These are phyloP conservation scores for Aspergillus amoenus DNA, from an alignment of 2,329 filamentous ascomycete species.

Conservation along the genomic window DNA sequence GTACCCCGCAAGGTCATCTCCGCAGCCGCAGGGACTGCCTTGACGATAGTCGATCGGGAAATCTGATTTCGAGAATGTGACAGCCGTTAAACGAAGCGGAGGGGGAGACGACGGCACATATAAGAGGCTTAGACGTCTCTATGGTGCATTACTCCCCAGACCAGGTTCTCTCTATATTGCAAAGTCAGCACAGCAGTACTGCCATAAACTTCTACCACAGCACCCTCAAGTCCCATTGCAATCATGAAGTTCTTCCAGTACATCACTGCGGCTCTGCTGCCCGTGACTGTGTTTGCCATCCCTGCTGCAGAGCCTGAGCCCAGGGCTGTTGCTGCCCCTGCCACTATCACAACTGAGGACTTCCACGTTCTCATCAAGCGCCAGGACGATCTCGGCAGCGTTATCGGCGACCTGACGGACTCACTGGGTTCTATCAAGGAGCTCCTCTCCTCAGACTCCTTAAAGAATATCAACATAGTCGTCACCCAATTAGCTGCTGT, in stretches of 20 bases:
- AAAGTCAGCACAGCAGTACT: conserved; percentile 1
- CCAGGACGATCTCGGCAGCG: background rate
- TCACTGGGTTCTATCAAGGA: conserved; percentile 7
- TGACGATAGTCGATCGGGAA: conserved; percentile 1
- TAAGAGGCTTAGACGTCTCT: conserved; percentile 7
- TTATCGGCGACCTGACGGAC: conserved; percentile 10
- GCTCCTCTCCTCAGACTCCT: conserved; percentile 10
- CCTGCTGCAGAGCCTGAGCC: conserved; percentile 12
- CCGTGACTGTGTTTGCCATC: conserved; percentile 7
- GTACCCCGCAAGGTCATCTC: conserved; percentile 7
- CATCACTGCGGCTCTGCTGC: conserved; percentile 11
- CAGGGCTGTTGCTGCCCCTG: background rate
- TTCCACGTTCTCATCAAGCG: conserved; percentile 5
- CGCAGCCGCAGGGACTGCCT: background rate
- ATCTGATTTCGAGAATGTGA: conserved; percentile 5
- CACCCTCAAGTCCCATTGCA: background rate
- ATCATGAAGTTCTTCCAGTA: conserved; percentile 15
- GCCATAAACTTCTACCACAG: background rate
- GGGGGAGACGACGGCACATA: background rate
- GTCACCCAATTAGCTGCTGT: background rate
- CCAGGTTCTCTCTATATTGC: background rate
- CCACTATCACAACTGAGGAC: conserved; percentile 3
- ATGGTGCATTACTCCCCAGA: background rate
- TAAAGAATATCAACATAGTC: conserved; percentile 11
- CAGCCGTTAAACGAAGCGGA: background rate